Percentiles rank a stretch among this genome's conserved stretches.
These are phyloP conservation scores for Moringa oleifera DNA, from an alignment of 345 rosid species.

Conservation along the genomic window DNA sequence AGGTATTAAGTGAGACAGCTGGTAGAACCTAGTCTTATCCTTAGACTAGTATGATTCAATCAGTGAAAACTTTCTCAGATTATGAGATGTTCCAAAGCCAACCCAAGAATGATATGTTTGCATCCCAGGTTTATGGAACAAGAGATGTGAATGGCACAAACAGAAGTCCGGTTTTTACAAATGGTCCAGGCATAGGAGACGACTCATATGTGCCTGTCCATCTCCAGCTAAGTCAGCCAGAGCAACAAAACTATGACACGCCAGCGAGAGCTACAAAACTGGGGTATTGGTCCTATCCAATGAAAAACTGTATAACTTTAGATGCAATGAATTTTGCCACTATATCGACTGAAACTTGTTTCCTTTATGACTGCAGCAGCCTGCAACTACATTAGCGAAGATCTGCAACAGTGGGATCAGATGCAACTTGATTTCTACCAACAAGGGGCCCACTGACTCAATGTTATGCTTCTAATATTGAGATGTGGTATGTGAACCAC, in stretches of 20 bases:
- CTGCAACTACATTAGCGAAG: conserved; percentile 46
- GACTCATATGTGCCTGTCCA: conserved; percentile 47
- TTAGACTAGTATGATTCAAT: conserved; percentile 15
- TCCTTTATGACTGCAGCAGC: conserved; percentile 35
- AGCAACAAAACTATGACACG: conserved; percentile 37
- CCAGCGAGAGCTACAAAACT: conserved; percentile 43
- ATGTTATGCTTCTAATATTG: conserved; percentile 31
- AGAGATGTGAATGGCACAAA: conserved; percentile 36
- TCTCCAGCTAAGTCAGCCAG: conserved; percentile 71
- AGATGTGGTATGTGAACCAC: conserved; percentile 36
- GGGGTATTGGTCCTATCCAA: conserved; percentile 44
- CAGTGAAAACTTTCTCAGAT: conserved; percentile 4
- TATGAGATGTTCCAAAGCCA: conserved; percentile 22
- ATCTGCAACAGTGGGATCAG: conserved; percentile 21
- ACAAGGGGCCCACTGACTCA: conserved; percentile 16
- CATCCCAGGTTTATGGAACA: conserved; percentile 40
- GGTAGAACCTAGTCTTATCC: conserved; percentile 1
- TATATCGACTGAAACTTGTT: conserved; percentile 19
- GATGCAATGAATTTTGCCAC: not conserved
- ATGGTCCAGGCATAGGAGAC: conserved; percentile 41
- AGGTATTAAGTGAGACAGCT: conserved; percentile 25
- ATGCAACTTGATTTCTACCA: conserved; percentile 16
- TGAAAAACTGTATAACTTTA: not conserved
- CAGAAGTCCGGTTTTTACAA: conserved; percentile 31
- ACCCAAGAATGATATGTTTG: conserved; percentile 18